Evolutionary conservation across 2,329 filamentous ascomycete species (phyloP), one percentile per base, ranked within the genome.

Genomic region (Calonectria crousiana): DNA sequence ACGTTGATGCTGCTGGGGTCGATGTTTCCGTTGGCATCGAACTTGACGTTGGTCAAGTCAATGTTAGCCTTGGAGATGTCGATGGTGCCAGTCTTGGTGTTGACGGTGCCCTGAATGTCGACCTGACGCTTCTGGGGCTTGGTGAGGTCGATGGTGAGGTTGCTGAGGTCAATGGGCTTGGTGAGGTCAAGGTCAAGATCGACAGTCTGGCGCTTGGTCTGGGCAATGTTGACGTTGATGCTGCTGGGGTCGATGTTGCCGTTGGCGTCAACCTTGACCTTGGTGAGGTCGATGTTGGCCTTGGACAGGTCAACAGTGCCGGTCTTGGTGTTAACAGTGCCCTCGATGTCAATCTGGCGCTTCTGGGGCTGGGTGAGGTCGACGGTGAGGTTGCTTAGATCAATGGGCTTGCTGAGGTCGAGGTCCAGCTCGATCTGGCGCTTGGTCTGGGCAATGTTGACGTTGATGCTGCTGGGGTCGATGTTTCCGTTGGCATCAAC

Each of bases 381-480:
- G 9, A 47, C 41, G 20, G 41, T 47, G 8, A 47, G 11, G 26
- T 53, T 32, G 51, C 51, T 53, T 6, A 53, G 10, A 16, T 36
- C 16, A 34, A 56, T 34, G 51, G 32, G 30, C 16, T 30, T 53
- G 28, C 51, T 32, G 51, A 30, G 51, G 28, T 53, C 51, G 28
- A 32, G 30, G 14, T 32, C 34, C 3, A 47, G 41, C 4, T 47
- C 44, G 9, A 47, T 20, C 44, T 47, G 44, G n/a, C 44, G 51
- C 51, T 53, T 53, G 56, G 56, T 41, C 32, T 38, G 23, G 3
- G 32, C 20, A 28, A 60, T 36, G 41, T 44, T 44, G 16, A 44
- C 41, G 34, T 38, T 60, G 53, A 60, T 60, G 56, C 56, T 60
- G 56, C 56, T 60, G n/a, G 56, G 56, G 56, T 60, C 56, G 14